Evolutionary conservation across 805 yeast genomes (phyloP).

Genomic region (Nakazawaea molendinolei): DNA sequence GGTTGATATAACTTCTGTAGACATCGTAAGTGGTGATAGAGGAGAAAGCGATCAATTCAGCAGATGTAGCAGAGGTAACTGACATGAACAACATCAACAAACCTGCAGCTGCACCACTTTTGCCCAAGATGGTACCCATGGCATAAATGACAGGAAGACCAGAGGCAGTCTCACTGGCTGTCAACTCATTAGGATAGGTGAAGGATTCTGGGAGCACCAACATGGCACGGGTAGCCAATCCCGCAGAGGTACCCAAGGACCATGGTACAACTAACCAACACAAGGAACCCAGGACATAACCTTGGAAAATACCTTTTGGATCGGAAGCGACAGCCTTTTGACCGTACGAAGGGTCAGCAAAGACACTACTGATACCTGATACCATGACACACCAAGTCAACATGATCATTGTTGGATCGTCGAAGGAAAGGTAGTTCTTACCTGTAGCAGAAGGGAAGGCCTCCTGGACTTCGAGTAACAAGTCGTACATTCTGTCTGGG

Average conservation of each 20-base stretch:
- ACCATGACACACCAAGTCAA: slow-evolving; percentile 14
- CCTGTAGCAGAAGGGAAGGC: slow-evolving; percentile 15
- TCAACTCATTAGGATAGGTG: slow-evolving; percentile 35
- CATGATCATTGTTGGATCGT: slow-evolving; percentile 25
- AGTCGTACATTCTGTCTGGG: slow-evolving; percentile 27
- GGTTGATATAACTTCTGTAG: slow-evolving; percentile 32
- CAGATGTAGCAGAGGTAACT: slow-evolving; percentile 36
- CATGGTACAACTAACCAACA: slow-evolving; percentile 28
- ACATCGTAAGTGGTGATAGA: slow-evolving; percentile 33
- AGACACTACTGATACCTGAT: slow-evolving; percentile 22
- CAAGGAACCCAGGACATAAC: slow-evolving; percentile 25
- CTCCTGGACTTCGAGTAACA: slow-evolving; percentile 18
- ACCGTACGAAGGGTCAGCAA: slow-evolving; percentile 24
- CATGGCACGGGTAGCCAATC: slow-evolving; percentile 30
- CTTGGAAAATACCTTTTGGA: slow-evolving; percentile 21
- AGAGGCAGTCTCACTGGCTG: slow-evolving; percentile 29
- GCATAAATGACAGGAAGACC: slow-evolving; percentile 33
- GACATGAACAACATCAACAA: slow-evolving; percentile 35
- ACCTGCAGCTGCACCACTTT: slow-evolving; percentile 34
- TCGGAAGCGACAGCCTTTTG: slow-evolving; percentile 26
- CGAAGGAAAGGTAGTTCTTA: slow-evolving; percentile 25
- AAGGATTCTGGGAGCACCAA: slow-evolving; percentile 24
- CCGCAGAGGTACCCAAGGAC: slow-evolving; percentile 26
- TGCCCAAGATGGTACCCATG: slow-evolving; percentile 29
- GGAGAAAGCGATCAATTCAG: slow-evolving; percentile 35